These are phyloP conservation scores for Metschnikowia cerradonensis DNA, from an alignment of 805 yeast genomes.

Conservation along the genomic window DNA sequence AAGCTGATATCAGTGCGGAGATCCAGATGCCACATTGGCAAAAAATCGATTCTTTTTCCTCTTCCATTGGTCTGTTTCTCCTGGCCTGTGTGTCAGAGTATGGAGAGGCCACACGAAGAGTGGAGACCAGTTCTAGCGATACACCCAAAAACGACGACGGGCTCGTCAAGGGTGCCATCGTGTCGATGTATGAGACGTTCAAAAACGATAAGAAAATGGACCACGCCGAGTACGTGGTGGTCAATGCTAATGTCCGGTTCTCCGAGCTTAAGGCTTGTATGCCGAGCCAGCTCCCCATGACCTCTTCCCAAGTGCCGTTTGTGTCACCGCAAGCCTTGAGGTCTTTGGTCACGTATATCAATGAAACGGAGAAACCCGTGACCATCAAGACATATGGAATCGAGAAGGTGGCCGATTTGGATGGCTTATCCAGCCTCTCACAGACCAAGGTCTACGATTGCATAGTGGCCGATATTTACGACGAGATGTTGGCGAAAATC, in stretches of 20 bases:
- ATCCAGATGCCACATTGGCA: slow-evolving; percentile 55
- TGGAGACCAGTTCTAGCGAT: background rate
- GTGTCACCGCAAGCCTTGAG: slow-evolving; percentile 56
- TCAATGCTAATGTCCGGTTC: slow-evolving; percentile 64
- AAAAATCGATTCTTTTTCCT: slow-evolving; percentile 19
- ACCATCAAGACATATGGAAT: slow-evolving; percentile 38
- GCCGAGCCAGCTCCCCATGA: slow-evolving; percentile 47
- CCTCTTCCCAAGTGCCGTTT: slow-evolving; percentile 50
- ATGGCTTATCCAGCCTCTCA: slow-evolving; percentile 30
- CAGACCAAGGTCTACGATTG: slow-evolving; percentile 48
- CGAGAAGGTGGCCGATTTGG: slow-evolving; percentile 38
- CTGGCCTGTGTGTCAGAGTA: slow-evolving; percentile 20
- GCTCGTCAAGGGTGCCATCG: slow-evolving; percentile 36
- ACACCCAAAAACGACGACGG: slow-evolving; percentile 16
- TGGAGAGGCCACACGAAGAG: slow-evolving; percentile 1
- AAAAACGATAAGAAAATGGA: slow-evolving; percentile 8
- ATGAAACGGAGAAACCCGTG: slow-evolving; percentile 32
- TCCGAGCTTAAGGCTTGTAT: slow-evolving; percentile 55
- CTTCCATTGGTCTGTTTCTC: slow-evolving; percentile 25
- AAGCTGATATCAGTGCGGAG: slow-evolving; percentile 62
- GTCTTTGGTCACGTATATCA: slow-evolving; percentile 59
- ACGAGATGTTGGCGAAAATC: slow-evolving; percentile 51
- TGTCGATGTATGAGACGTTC: slow-evolving; percentile 41
- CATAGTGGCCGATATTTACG: slow-evolving; percentile 53
- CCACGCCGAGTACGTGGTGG: slow-evolving; percentile 50